phyloP scores from a whole-genome alignment of 208 protist genomes.

The Eutreptiella sp. region DNA sequence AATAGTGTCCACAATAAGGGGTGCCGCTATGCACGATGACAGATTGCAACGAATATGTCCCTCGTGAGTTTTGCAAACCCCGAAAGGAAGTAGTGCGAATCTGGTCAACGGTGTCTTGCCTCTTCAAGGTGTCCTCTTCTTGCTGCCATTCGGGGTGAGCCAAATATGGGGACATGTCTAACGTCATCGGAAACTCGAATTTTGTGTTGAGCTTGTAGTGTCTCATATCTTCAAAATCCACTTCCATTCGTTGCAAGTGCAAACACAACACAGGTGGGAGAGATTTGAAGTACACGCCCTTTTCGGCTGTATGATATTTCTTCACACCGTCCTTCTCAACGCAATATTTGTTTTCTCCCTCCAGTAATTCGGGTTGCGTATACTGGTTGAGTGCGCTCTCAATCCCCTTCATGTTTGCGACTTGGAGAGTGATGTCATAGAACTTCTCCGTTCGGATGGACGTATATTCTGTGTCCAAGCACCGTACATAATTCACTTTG shows the following conservation, averaged over 20 bases:
- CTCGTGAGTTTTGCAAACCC: background rate
- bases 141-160: background rate
- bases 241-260: slow-evolving; percentile 74
- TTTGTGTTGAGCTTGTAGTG: slow-evolving; percentile 66
- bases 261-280: slow-evolving; percentile 76
- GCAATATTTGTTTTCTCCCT: slow-evolving; percentile 79
- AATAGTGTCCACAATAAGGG: slow-evolving; percentile 75
- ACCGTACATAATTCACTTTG: slow-evolving; percentile 68
- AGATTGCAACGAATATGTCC: slow-evolving; percentile 62
- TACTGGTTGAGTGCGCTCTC: slow-evolving; percentile 60
- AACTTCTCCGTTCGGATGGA: slow-evolving; percentile 62
- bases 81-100: too few relatives aligned
- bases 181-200: slow-evolving; percentile 53
- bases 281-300: slow-evolving; percentile 53
- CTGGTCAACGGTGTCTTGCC: too few relatives aligned
- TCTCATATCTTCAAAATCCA: slow-evolving; percentile 61
- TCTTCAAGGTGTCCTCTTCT: too few relatives aligned
- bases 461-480: slow-evolving; percentile 60
- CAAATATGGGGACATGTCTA: slow-evolving; percentile 57
- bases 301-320: too few relatives aligned
- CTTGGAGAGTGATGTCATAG: slow-evolving; percentile 75
- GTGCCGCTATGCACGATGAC: slow-evolving; percentile 71
- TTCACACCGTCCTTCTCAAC: slow-evolving; percentile 70
- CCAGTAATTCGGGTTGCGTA: slow-evolving; percentile 61
- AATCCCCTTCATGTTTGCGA: slow-evolving; percentile 54